Base-by-base conservation (phyloP, 2,329 filamentous ascomycete genomes). In the Penicillium crustosum region DNA sequence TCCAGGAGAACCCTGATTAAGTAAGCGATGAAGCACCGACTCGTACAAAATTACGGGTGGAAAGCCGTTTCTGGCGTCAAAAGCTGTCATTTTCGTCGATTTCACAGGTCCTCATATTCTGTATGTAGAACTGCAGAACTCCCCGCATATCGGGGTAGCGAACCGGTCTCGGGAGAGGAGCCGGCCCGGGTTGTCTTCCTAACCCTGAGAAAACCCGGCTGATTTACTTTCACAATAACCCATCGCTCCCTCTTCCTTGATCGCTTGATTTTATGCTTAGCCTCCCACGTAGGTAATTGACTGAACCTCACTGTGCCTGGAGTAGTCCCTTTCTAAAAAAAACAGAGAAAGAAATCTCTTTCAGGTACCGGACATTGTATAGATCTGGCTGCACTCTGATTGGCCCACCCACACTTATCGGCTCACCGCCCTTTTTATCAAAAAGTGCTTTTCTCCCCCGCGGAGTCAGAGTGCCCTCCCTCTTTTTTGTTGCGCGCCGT, bases 341-440 rank as follows among this genome's bases (percentile, higher is more conserved):
- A 33, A 15, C 6, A 13, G 23, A 27, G 15, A 33, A 33, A 33
- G 12, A 43, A n/a, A 17, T 6, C 19, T 10, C 12, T 27, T 6
- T 3, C 35, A 38, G 36, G 31, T 48, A 48, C 21, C 6, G 5
- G 49, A 29, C n/a, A 49, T 19, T 21, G 1, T 38, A 45, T 55
- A 58, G 33, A 49, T 55, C 49, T 13, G 27, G 7, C 33, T 49
- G 4, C 2, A 2, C 6, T 51, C 54, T 48, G 47, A 68, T 69
- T 69, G 67, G 68, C 19, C 47, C 31, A 53, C 41, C 41, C 27
- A 33, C 35, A 43, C 54, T 73, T 73, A 73, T 73, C 70, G 59
- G 31, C 64, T 74, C 71, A 74, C 73, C 73, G 73, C 72, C 71
- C 63, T 68, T 66, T 66, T 62, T 60, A 64, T 63, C 63, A 43